Evolutionary conservation across 148 eudicot genomes (phyloP).

Genomic region (Linanthus parryae): DNA sequence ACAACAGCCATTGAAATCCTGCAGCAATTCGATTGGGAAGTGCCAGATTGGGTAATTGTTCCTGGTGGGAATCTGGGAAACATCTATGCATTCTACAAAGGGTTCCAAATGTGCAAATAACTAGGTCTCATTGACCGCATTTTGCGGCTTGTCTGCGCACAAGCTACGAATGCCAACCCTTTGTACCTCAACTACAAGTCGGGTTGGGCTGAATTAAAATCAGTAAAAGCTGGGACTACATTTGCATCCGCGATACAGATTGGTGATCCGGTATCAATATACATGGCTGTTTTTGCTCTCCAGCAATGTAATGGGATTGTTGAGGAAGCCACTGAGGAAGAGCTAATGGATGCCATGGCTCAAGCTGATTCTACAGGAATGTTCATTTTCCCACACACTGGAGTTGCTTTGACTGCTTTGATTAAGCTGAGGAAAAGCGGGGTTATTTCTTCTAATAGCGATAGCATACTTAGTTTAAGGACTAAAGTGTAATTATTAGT

Average conservation of each 20-base stretch:
- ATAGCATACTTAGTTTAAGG: no score
- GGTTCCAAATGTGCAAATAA: slow-evolving; percentile 81
- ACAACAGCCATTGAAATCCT: slow-evolving; percentile 78
- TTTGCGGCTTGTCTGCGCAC: slow-evolving; percentile 88
- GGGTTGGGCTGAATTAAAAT: slow-evolving; percentile 76
- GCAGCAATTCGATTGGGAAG: slow-evolving; percentile 97
- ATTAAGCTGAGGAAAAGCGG: slow-evolving; percentile 67
- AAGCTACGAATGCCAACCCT: slow-evolving; percentile 93
- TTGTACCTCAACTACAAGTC: slow-evolving; percentile 65
- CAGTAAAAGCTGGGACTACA: slow-evolving; percentile 71
- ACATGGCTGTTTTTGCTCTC: slow-evolving; percentile 79
- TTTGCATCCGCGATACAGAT: slow-evolving; percentile 96
- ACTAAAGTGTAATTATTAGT: no score
- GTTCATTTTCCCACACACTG: slow-evolving; percentile 97
- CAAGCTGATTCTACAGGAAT: slow-evolving; percentile 95
- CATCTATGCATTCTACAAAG: slow-evolving; percentile 88
- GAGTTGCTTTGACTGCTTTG: slow-evolving; percentile 84
- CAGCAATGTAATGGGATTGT: slow-evolving; percentile 73
- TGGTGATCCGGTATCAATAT: slow-evolving; percentile 94
- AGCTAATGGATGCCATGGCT: slow-evolving; percentile 96
- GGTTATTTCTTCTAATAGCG: slow-evolving; percentile 52
- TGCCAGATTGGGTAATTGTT: slow-evolving; percentile 95
- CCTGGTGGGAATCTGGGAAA: slow-evolving; percentile 96
- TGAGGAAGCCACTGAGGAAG: slow-evolving; percentile 96
- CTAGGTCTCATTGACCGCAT: slow-evolving; percentile 82